These are phyloP conservation scores for Candida hispaniensis DNA, from an alignment of 805 yeast genomes.

Conservation along the genomic window DNA sequence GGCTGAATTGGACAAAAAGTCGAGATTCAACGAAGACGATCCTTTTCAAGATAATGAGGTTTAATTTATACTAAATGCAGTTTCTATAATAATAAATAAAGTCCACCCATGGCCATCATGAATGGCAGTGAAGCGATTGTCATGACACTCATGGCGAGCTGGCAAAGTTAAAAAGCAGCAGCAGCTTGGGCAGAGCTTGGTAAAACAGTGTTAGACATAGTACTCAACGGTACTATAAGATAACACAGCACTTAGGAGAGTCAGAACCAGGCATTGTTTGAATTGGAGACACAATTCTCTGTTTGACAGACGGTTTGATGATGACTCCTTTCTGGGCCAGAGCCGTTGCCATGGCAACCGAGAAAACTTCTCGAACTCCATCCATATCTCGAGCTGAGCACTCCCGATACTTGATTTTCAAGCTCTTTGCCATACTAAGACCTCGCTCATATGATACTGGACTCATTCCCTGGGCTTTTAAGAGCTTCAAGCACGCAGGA, in stretches of 20 bases:
- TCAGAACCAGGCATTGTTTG: too few species aligned
- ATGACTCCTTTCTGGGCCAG: constrained; percentile 19
- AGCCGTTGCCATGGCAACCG: constrained; percentile 40
- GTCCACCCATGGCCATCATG: too few species aligned
- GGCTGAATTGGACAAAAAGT: background rate
- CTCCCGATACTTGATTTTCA: constrained; percentile 66
- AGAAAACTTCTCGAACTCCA: constrained; percentile 59
- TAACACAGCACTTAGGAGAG: constrained; percentile 16
- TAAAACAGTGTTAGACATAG: too few species aligned
- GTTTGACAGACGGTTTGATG: too few species aligned
- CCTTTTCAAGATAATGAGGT: background rate
- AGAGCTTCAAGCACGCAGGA: constrained; percentile 19
- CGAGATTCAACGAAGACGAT: background rate
- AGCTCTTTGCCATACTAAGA: constrained; percentile 42
- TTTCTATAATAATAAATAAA: too few species aligned
- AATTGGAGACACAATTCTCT: too few species aligned
- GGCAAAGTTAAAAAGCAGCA: too few species aligned
- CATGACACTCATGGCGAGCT: too few species aligned
- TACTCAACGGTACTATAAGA: too few species aligned
- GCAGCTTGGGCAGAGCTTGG: too few species aligned
- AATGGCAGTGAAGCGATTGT: too few species aligned
- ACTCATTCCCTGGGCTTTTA: constrained; percentile 23
- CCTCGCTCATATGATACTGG: constrained; percentile 35
- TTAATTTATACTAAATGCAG: background rate
- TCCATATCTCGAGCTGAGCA: constrained; percentile 66